Conservation (phyloP, 176 grass and related monocot species). For the Zoysia pacifica region DNA sequence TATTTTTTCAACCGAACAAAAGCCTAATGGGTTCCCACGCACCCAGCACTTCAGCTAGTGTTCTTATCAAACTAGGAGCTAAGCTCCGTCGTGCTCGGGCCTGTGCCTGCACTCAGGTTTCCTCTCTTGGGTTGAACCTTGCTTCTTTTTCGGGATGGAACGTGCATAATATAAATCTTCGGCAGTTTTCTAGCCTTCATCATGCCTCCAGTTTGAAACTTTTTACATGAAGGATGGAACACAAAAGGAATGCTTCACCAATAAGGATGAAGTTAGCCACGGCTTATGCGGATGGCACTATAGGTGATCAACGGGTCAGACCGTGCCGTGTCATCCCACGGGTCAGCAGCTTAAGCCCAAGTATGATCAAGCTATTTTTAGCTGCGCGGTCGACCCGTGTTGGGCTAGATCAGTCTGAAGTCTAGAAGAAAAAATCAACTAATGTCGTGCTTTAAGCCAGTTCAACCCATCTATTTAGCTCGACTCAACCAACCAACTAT, state of each 20-base stretch:
- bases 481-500: too few relatives aligned
- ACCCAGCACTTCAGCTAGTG: slow-evolving; percentile 16
- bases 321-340: too few relatives aligned
- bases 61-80: slow-evolving; percentile 1
- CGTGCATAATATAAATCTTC: neutral
- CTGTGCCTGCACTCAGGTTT: slow-evolving; percentile 20
- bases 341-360: too few relatives aligned
- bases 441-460: too few relatives aligned
- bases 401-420: too few relatives aligned
- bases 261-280: too few relatives aligned
- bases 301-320: too few relatives aligned
- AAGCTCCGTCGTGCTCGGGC: slow-evolving; percentile 3
- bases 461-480: too few relatives aligned
- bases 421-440: too few relatives aligned
- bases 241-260: neutral
- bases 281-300: neutral
- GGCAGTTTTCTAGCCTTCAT: slow-evolving; percentile 8
- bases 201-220: neutral
- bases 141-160: neutral
- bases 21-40: slow-evolving; percentile 40
- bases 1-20: too few relatives aligned
- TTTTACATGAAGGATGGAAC: neutral
- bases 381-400: too few relatives aligned
- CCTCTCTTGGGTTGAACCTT: neutral
- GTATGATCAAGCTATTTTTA: too few relatives aligned